Evolutionary conservation across 805 yeast species (phyloP).

Genomic region (Barnettozyma populi): DNA sequence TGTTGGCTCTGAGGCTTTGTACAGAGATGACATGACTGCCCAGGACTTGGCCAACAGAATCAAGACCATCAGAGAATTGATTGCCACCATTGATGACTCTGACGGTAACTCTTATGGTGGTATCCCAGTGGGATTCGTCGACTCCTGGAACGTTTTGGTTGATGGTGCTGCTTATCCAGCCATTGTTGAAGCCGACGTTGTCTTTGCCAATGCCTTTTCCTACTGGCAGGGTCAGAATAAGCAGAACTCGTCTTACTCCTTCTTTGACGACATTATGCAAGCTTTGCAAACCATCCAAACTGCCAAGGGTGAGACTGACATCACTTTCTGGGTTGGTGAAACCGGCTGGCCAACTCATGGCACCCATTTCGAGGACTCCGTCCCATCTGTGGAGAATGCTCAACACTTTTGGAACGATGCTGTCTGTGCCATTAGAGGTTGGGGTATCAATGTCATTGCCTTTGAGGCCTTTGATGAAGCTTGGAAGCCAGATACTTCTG

Average conservation of each 20-base stretch:
- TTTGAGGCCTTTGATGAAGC: conserved; percentile 95
- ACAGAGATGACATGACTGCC: conserved; percentile 84
- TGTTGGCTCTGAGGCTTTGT: conserved; percentile 94
- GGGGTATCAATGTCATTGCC: conserved; percentile 90
- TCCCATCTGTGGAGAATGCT: conserved; percentile 73
- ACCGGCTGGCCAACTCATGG: conserved; percentile 97
- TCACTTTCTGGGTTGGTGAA: conserved; percentile 93
- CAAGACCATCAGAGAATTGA: conserved; percentile 50
- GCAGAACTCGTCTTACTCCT: conserved; percentile 80
- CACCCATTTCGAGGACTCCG: conserved; percentile 57
- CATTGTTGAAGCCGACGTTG: conserved; percentile 75
- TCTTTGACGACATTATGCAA: conserved; percentile 97
- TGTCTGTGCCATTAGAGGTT: conserved; percentile 87
- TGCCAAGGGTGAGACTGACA: conserved; percentile 78
- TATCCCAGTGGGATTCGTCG: conserved; percentile 86
- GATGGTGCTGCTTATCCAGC: conserved; percentile 70
- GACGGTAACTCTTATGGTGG: conserved; percentile 71
- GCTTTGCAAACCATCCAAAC: conserved; percentile 87
- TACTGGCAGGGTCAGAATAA: conserved; percentile 97
- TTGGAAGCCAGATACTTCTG: conserved; percentile 92
- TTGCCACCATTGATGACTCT: conserved; percentile 64
- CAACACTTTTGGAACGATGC: conserved; percentile 79
- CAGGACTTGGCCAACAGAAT: conserved; percentile 65
- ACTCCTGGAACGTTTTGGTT: conserved; percentile 90
- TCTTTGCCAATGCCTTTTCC: conserved; percentile 93